Percentiles rank a stretch among this genome's conserved stretches.
These are phyloP conservation scores for Aspergillus spinulosporus DNA, from an alignment of 2,329 filamentous ascomycete species.

Conservation along the genomic window DNA sequence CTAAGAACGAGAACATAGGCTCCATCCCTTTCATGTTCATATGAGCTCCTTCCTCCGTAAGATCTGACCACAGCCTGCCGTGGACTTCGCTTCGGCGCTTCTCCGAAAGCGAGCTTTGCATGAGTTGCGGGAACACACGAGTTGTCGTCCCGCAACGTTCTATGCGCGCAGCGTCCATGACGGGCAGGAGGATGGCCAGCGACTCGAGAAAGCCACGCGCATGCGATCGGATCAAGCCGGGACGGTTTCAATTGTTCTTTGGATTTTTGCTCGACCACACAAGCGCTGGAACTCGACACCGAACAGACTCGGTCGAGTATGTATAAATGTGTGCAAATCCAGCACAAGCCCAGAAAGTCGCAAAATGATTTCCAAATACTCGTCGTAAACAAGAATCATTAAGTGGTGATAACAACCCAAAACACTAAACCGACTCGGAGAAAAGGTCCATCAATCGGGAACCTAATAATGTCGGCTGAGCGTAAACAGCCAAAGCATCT, in stretches of 20 bases:
- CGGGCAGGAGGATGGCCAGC: constrained; percentile 8
- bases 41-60: not conserved
- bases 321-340: no score
- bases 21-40: not conserved
- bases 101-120: not conserved
- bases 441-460: constrained; percentile 6
- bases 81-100: not conserved
- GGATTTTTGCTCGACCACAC: no score
- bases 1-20: not conserved
- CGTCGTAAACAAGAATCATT: constrained; percentile 5
- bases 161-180: constrained; percentile 22
- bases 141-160: not conserved
- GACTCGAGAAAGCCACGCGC: constrained; percentile 16
- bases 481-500: constrained; percentile 6
- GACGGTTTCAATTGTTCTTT: not conserved
- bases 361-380: not conserved
- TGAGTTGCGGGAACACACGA: not conserved
- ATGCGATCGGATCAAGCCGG: constrained; percentile 17
- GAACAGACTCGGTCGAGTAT: not conserved
- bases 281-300: not conserved
- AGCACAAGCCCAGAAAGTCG: not conserved
- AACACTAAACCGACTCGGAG: not conserved
- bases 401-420: not conserved
- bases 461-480: constrained; percentile 12
- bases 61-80: not conserved